Percentiles rank a stretch among this genome's conserved stretches.
These are phyloP conservation scores for Barnettozyma populi DNA, from an alignment of 805 yeast genomes.

Conservation along the genomic window DNA sequence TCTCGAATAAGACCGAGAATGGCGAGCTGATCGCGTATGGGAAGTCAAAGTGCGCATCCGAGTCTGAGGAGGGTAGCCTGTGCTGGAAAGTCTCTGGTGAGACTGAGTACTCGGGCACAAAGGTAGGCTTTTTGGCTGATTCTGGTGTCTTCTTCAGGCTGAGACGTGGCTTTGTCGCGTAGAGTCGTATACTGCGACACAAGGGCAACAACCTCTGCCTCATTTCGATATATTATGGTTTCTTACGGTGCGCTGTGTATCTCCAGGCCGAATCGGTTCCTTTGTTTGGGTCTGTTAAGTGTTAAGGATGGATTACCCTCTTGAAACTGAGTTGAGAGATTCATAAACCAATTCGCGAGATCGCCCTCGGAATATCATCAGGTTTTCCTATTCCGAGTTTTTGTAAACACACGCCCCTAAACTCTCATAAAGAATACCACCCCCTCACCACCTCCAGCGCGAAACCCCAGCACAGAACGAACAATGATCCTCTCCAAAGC, in stretches of 20 bases:
- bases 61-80: constrained; percentile 14
- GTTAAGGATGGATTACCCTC: too few relatives aligned
- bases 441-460: too few relatives aligned
- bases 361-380: too few relatives aligned
- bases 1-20: constrained; percentile 12
- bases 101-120: constrained; percentile 19
- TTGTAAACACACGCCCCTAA: too few relatives aligned
- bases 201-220: neutral
- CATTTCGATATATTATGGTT: neutral
- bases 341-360: too few relatives aligned
- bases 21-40: constrained; percentile 16
- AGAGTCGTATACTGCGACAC: neutral
- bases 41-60: constrained; percentile 5
- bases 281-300: too few relatives aligned
- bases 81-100: constrained; percentile 18
- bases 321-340: too few relatives aligned
- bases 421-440: too few relatives aligned
- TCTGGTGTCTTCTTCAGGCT: constrained; percentile 1
- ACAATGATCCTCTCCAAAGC: neutral
- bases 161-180: neutral
- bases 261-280: too few relatives aligned
- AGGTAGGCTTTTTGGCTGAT: neutral
- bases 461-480: too few relatives aligned
- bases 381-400: too few relatives aligned
- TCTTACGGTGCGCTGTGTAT: too few relatives aligned